Percentiles rank a stretch among this genome's conserved stretches.
Conservation (phyloP, 148 eudicot genomes). For the Persicaria tinctoria region DNA sequence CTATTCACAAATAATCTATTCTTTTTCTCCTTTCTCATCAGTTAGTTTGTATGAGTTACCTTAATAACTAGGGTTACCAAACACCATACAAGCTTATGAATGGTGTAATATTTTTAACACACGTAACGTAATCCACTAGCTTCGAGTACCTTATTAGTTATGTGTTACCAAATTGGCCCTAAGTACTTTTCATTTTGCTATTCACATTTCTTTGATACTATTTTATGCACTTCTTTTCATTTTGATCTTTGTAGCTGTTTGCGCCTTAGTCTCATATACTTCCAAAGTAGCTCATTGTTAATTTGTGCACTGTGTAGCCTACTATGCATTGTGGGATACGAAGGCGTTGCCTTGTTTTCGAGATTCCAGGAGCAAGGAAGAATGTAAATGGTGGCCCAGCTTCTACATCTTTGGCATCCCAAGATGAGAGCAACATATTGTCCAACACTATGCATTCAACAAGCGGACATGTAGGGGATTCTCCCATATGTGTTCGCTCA, state of each 20-base stretch:
- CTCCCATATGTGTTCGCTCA: slow-evolving; percentile 45
- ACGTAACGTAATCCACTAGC: not conserved
- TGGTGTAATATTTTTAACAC: not conserved
- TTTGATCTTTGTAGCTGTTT: not conserved
- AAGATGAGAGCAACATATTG: slow-evolving; percentile 26
- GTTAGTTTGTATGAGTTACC: no score
- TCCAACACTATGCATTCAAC: slow-evolving; percentile 25
- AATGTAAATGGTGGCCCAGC: slow-evolving; percentile 28
- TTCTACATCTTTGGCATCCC: slow-evolving; percentile 30
- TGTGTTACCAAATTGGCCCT: no score
- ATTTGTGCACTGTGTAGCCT: slow-evolving; percentile 31
- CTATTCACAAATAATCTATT: not conserved
- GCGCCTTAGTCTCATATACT: not conserved
- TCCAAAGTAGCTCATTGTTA: not conserved
- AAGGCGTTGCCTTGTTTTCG: slow-evolving; percentile 86
- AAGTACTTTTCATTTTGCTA: not conserved
- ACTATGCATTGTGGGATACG: slow-evolving; percentile 59
- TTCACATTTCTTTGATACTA: not conserved
- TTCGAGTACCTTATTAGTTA: no score
- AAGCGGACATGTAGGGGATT: slow-evolving; percentile 23
- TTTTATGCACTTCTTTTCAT: slow-evolving; percentile 2
- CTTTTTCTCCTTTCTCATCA: not conserved
- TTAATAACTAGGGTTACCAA: no score
- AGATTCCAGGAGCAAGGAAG: slow-evolving; percentile 55
- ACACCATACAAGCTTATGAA: not conserved